Percentiles rank a stretch among this genome's conserved stretches.
Evolutionary conservation across 805 yeast genomes (phyloP).

Genomic region (Saccharomycopsis olivae): DNA sequence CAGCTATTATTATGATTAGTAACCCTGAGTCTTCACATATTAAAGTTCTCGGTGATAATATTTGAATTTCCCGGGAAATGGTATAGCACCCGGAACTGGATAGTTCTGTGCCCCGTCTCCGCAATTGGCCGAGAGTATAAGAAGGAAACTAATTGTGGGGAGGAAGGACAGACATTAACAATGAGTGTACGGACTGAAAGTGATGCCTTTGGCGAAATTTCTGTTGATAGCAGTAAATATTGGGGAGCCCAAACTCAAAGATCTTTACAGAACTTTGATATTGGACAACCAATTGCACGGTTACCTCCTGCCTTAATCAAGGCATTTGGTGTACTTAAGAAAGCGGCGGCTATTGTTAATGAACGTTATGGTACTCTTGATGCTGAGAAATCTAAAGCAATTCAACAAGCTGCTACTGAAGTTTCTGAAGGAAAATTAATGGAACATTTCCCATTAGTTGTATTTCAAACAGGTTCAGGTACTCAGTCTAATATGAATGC

Average conservation of each 20-base stretch:
- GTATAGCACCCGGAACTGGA: too few species aligned
- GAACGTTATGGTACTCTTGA: constrained; percentile 77
- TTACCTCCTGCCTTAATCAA: constrained; percentile 85
- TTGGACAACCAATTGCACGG: constrained; percentile 83
- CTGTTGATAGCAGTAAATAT: constrained; percentile 71
- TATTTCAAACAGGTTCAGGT: constrained; percentile 98
- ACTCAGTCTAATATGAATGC: constrained; percentile 99
- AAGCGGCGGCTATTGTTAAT: constrained; percentile 90
- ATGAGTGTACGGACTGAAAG: constrained; percentile 86
- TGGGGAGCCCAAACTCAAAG: constrained; percentile 99
- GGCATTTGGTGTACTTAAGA: constrained; percentile 90
- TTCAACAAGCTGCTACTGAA: constrained; percentile 89
- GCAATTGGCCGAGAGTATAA: too few species aligned
- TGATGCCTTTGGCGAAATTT: constrained; percentile 92
- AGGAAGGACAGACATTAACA: too few species aligned
- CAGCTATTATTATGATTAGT: too few species aligned
- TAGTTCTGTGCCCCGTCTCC: too few species aligned
- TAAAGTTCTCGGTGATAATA: too few species aligned
- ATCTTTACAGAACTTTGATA: constrained; percentile 85
- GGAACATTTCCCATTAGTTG: constrained; percentile 95
- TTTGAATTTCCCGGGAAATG: too few species aligned
- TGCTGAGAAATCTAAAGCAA: constrained; percentile 71
- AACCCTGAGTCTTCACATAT: too few species aligned
- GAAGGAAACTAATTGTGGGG: too few species aligned
- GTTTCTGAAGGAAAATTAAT: constrained; percentile 82